Evolutionary conservation across 306 rosid species (phyloP), one percentile per base, ranked within the genome.

Genomic region (Fragaria iinumae): DNA sequence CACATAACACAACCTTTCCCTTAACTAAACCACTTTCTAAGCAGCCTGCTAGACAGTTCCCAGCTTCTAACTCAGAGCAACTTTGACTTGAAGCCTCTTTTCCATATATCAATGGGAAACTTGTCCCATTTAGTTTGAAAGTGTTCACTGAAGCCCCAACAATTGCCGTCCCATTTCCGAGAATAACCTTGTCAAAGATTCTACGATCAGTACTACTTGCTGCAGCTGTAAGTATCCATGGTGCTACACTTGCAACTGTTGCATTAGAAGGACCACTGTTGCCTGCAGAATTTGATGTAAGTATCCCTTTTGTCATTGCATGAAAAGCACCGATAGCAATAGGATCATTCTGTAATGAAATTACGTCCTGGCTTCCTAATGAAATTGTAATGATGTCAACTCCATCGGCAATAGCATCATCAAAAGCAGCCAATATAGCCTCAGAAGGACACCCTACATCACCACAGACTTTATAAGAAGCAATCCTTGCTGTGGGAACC

Each of bases 271-370:
- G 74, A 29, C 74, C 74, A 17, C 0, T 0, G 18, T 48, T 48
- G 9, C 74, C 60, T 70, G 74, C 60, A 27, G 74, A 27, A 5
- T 70, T 18, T 3, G 43, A 3, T 20, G 60, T 48, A 14, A 70
- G 62, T 48, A 27, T 27, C 45, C 74, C 60, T 6, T 48, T 70
- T 18, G 49, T 9, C 74, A 70, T 29, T 48, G 62, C 74, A 17
- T 70, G 63, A 65, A 64, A 76, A 53, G 59, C 32, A 16, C 79
- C 68, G 0, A 78, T 25, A 13, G 72, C 67, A 27, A 71, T 32
- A 10, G 44, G 56, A 17, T 71, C 74, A 21, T 2, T 10, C 1
- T 71, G 9, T 0, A 71, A 48, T 7, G 6, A 5, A 2, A 0
- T 0, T 27, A n/a, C 27, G 1, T 8, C 4, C 12, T 0, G 7